Evolutionary conservation across 225 moss, liverwort and hornwort species (phyloP).

Genomic region (Thuidium tamariscinum): DNA sequence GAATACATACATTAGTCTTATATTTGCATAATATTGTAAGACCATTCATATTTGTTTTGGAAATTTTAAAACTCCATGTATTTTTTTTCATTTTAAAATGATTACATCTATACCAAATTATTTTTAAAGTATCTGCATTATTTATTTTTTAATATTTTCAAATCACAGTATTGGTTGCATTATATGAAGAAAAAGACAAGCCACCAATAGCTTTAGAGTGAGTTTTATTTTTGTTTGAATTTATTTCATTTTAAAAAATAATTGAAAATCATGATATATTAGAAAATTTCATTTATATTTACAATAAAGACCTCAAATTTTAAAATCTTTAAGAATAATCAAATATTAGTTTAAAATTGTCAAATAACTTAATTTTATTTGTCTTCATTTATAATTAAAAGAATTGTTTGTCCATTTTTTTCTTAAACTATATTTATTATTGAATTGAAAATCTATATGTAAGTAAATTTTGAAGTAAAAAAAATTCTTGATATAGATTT

Average conservation of each 20-base stretch:
- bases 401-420: neutral
- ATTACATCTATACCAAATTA: rapidly evolving
- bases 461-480: rapidly evolving
- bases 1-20: neutral
- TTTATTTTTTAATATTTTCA: neutral
- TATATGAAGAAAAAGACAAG: constrained; percentile 84
- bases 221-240: constrained; percentile 13
- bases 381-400: rapidly evolving
- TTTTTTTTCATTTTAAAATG: no score
- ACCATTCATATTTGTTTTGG: rapidly evolving
- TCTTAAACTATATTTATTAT: rapidly evolving
- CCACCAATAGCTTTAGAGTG: constrained; percentile 80
- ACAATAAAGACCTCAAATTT: neutral
- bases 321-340: neutral
- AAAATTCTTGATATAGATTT: constrained; percentile 10
- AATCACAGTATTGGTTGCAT: constrained; percentile 53
- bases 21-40: neutral
- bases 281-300: neutral
- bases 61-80: rapidly evolving
- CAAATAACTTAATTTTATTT: neutral
- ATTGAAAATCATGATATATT: rapidly evolving
- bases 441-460: neutral
- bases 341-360: no score
- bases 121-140: rapidly evolving
- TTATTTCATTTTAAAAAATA: rapidly evolving